Percentiles rank a stretch among this genome's conserved stretches.
These are phyloP conservation scores for Calocera cornea DNA, from an alignment of 768 basidiomycete genomes.

Conservation along the genomic window DNA sequence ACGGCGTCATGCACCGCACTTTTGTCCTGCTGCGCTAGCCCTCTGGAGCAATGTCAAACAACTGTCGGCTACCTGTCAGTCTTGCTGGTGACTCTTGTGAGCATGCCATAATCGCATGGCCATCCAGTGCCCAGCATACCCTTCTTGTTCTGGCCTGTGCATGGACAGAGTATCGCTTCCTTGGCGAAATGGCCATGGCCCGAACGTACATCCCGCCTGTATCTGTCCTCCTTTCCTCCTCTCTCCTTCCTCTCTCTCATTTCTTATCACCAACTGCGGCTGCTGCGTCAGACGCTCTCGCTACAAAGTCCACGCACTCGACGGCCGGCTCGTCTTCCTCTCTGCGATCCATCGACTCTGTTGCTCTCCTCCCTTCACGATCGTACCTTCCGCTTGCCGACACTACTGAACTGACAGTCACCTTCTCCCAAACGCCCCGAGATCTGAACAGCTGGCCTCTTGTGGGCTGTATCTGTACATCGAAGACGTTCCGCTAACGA, in stretches of 20 bases:
- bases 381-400: too few species aligned
- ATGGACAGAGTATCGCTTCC: background rate
- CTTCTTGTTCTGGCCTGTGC: background rate
- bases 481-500: background rate
- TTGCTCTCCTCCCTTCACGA: too few species aligned
- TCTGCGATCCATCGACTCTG: too few species aligned
- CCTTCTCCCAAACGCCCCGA: too few species aligned
- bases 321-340: background rate
- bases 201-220: background rate
- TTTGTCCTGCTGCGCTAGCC: too few species aligned
- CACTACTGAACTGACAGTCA: too few species aligned
- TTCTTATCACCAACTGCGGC: background rate
- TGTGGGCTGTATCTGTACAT: background rate
- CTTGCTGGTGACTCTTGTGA: background rate
- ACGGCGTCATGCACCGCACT: too few species aligned
- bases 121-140: background rate
- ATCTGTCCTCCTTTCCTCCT: background rate
- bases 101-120: background rate
- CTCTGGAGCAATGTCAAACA: too few species aligned
- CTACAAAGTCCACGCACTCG: background rate
- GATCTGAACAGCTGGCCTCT: background rate
- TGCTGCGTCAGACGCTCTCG: background rate
- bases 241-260: background rate
- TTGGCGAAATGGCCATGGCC: background rate
- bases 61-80: too few species aligned